These are phyloP conservation scores for Antitrichia curtipendula DNA, from an alignment of 225 moss, liverwort and hornwort genomes.

Conservation along the genomic window DNA sequence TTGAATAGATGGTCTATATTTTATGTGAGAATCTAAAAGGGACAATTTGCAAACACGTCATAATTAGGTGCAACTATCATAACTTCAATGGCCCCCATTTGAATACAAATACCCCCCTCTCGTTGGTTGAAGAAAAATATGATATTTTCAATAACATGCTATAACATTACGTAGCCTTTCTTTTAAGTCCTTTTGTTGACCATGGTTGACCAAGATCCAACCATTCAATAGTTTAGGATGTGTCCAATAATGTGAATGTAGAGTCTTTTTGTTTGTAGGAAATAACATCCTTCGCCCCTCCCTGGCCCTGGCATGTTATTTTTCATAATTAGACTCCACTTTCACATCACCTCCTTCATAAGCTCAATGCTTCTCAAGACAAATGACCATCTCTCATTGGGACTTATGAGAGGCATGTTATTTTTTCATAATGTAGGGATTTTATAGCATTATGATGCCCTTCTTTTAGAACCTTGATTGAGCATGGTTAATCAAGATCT, in stretches of 20 bases:
- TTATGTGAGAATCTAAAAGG: not conserved
- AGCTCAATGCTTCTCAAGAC: not conserved
- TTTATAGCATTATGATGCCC: not conserved
- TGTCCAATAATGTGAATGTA: fast-evolving
- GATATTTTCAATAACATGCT: not conserved
- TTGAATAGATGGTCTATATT: not conserved
- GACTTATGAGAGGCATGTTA: not conserved
- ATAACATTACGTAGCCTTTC: fast-evolving
- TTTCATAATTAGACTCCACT: not conserved
- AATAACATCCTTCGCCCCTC: not conserved
- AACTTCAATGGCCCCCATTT: fast-evolving
- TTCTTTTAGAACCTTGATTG: not conserved
- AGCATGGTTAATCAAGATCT: not conserved
- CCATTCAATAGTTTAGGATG: not conserved
- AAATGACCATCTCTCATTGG: fast-evolving
- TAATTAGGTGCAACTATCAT: not conserved
- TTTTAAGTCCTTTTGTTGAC: fast-evolving
- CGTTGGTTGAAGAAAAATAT: not conserved
- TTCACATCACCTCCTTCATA: not conserved
- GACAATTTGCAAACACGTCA: not conserved
- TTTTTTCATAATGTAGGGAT: not conserved
- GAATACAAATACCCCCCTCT: not conserved
- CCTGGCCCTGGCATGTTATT: fast-evolving
- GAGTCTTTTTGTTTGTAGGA: fast-evolving
- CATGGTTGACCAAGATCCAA: not conserved